Percentiles rank a stretch among this genome's conserved stretches.
Evolutionary conservation across 805 yeast genomes (phyloP).

Genomic region (Ogataea angusta): DNA sequence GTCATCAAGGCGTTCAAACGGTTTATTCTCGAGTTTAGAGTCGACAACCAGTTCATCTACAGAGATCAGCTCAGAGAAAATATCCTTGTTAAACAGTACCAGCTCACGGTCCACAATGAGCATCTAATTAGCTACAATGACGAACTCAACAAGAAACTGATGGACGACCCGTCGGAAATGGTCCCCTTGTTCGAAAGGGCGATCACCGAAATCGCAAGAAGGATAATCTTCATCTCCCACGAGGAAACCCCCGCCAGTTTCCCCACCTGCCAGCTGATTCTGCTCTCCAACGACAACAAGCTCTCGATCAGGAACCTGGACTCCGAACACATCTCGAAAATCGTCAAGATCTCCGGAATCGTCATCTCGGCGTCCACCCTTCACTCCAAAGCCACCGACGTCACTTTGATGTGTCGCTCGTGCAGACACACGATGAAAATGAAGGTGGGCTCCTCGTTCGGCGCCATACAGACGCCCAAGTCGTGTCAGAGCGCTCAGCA

Average conservation of each 20-base stretch:
- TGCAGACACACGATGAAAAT: conserved; percentile 79
- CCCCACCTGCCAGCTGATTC: conserved; percentile 80
- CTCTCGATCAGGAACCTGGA: conserved; percentile 77
- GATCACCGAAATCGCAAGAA: conserved; percentile 80
- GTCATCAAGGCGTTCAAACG: conserved; percentile 72
- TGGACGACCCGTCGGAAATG: conserved; percentile 85
- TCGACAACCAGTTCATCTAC: conserved; percentile 78
- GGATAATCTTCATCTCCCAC: conserved; percentile 53
- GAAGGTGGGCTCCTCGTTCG: conserved; percentile 62
- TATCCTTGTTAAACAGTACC: conserved; percentile 70
- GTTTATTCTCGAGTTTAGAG: conserved; percentile 82
- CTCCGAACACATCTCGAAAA: conserved; percentile 83
- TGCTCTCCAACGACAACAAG: conserved; percentile 68
- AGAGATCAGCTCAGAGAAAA: conserved; percentile 90
- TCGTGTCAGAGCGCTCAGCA: conserved; percentile 59
- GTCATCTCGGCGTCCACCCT: conserved; percentile 88
- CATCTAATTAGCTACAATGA: conserved; percentile 87
- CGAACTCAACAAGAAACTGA: conserved; percentile 76
- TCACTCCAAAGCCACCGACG: conserved; percentile 78
- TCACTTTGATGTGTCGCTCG: conserved; percentile 80
- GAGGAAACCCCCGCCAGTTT: conserved; percentile 52
- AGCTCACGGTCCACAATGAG: conserved; percentile 70
- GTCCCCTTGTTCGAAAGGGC: conserved; percentile 83
- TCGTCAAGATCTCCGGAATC: conserved; percentile 90
- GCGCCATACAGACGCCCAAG: conserved; percentile 65